Percentiles rank a stretch among this genome's conserved stretches.
Evolutionary conservation across 495 filamentous ascomycete genomes (phyloP).

Genomic region (Glonium stellatum): DNA sequence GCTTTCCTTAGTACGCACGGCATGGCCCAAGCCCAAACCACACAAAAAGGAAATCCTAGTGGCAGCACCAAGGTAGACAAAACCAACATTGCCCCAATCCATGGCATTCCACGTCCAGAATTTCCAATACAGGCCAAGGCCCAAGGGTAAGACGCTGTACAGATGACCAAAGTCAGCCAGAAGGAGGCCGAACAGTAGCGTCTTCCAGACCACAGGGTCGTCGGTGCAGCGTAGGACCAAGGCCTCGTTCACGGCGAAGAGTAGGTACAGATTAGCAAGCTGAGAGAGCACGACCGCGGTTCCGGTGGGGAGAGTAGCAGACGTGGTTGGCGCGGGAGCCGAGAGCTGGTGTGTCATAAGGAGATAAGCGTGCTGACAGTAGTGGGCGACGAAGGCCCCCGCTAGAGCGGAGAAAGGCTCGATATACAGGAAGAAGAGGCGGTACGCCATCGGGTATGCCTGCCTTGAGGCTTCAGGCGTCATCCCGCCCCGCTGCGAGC

Average conservation of each 20-base stretch:
- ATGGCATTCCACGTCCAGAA: conserved; percentile 55
- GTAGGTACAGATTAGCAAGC: conserved; percentile 57
- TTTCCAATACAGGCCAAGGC: conserved; percentile 50
- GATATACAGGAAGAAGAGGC: conserved; percentile 57
- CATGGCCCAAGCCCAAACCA: conserved; percentile 41
- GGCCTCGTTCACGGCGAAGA: conserved; percentile 64
- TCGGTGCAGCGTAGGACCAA: conserved; percentile 56
- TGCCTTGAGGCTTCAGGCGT: background rate
- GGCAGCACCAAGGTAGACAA: conserved; percentile 53
- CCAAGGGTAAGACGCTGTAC: conserved; percentile 47
- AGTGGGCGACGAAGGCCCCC: conserved; percentile 58
- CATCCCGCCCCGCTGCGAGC: background rate
- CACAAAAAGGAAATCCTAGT: conserved; percentile 51
- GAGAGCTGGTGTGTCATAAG: conserved; percentile 46
- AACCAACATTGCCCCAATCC: conserved; percentile 57
- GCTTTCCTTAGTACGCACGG: too few relatives aligned
- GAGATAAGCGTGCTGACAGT: conserved; percentile 53
- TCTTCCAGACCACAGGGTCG: conserved; percentile 58
- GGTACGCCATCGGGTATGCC: conserved; percentile 40
- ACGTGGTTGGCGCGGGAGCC: conserved; percentile 31
- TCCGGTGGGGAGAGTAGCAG: conserved; percentile 29
- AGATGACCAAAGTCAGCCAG: conserved; percentile 65
- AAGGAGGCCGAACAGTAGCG: conserved; percentile 53
- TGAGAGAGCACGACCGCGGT: conserved; percentile 54
- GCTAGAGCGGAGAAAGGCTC: conserved; percentile 59